These are phyloP conservation scores for Stygiomarasmius scandens DNA, from an alignment of 1,284 basidiomycete genomes.

Conservation along the genomic window DNA sequence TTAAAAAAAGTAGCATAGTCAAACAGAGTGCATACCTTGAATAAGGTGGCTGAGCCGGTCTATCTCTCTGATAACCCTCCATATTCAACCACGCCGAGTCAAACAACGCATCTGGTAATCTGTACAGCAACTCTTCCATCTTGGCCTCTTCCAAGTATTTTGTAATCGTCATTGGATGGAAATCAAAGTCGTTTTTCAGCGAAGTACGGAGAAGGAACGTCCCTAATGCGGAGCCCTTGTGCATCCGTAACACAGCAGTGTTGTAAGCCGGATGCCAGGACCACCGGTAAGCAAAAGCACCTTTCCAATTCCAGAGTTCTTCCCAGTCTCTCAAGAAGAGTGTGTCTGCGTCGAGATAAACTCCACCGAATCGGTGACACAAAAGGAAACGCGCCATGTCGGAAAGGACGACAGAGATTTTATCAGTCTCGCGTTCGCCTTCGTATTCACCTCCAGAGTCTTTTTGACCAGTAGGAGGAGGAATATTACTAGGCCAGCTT, in stretches of 20 bases:
- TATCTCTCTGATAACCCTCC: conserved; percentile 79
- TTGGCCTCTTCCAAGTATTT: conserved; percentile 80
- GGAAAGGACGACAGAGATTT: conserved; percentile 80
- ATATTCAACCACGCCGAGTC: conserved; percentile 89
- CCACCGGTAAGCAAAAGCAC: conserved; percentile 89
- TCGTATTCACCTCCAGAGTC: conserved; percentile 10
- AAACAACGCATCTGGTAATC: conserved; percentile 84
- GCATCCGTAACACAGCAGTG: conserved; percentile 83
- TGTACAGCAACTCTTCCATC: conserved; percentile 71
- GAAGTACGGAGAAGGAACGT: conserved; percentile 84
- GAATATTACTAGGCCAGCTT: conserved; percentile 39
- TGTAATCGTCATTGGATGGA: conserved; percentile 87
- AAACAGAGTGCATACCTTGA: conserved; percentile 1
- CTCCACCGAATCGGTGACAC: conserved; percentile 84
- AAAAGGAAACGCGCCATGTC: conserved; percentile 89
- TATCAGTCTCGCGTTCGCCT: conserved; percentile 48
- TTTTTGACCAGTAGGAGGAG: conserved; percentile 21
- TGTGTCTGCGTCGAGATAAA: conserved; percentile 88
- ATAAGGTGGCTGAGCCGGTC: conserved; percentile 30
- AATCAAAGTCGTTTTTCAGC: conserved; percentile 82
- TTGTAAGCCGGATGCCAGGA: conserved; percentile 82
- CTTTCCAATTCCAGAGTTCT: conserved; percentile 86
- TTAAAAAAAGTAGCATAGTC: not conserved
- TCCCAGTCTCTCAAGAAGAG: conserved; percentile 89
- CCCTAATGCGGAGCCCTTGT: conserved; percentile 80